Evolutionary conservation across 139 green algal genomes (phyloP), one percentile per base, ranked within the genome.

Genomic region (Auxenochlorella pyrenoidosa): DNA sequence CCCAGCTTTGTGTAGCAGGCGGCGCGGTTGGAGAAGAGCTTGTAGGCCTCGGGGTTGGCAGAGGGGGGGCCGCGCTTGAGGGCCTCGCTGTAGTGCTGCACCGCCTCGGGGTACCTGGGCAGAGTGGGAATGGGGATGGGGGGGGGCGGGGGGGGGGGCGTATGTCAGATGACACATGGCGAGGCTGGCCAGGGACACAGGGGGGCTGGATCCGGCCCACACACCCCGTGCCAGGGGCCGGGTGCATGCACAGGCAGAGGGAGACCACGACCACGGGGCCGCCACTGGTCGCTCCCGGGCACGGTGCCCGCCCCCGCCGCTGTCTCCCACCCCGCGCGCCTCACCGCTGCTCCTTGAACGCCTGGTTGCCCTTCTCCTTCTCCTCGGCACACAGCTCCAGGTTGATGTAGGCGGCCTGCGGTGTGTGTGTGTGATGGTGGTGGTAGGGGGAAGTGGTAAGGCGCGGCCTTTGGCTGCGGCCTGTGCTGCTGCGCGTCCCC

Each of bases 1-100:
- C 94, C 94, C 36, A 99, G 94, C 94, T 99, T 99, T 79, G 97
- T 99, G 95, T 99, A 99, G 91, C 95, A 99, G n/a, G 98, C 98
- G 2, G 98, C 95, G 94, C 95, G 91, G 94, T 99, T 99, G 91
- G 89, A 96, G 96, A 96, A 99, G 40, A 99, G 89, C 94, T 98
- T 99, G 95, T 99, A 94, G 8, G 97, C 97, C n/a, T 99, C 95
- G 1, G 94, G 93, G 93, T 99, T 98, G 32, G 93, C 88, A 1
- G 36, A 58, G 32, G 95, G 90, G 0, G 96, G 96, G 6, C 95
- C 96, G 26, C 98, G 90, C 91, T 95, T 96, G n/a, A 99, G 92
- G 0, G 98, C 96, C 92, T 99, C 98, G 26, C 90, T 95, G 97
- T 99, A 99, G 89, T 97, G 92, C 75, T 94, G 89, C 21, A 99